Evolutionary conservation across 306 rosid species (phyloP).

Genomic region (Rosa lucieae): DNA sequence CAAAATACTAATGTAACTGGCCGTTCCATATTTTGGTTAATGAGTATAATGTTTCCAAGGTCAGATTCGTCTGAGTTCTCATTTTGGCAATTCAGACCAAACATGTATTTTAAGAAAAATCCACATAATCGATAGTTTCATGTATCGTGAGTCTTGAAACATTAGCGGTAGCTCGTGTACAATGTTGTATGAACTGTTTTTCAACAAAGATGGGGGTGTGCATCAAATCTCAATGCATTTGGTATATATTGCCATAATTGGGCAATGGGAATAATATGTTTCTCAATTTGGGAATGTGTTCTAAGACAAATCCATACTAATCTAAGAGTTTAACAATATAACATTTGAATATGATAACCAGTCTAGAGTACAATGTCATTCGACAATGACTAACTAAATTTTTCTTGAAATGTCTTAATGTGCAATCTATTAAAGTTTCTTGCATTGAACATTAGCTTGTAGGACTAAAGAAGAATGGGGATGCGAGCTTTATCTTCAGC

Average conservation of each 20-base stretch:
- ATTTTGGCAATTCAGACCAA: neutral
- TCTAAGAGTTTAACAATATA: neutral
- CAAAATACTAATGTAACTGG: neutral
- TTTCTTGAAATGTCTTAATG: neutral
- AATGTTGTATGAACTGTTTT: neutral
- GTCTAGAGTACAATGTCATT: neutral
- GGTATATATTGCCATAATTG: neutral
- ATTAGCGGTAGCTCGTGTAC: neutral
- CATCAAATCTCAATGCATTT: neutral
- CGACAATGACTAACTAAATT: neutral
- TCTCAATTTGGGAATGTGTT: neutral
- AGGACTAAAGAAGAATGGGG: constrained; percentile 50
- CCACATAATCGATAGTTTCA: neutral
- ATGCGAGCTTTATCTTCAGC: constrained; percentile 41
- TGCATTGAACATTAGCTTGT: constrained; percentile 28
- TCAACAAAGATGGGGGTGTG: neutral
- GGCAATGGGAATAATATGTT: neutral
- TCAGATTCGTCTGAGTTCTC: neutral
- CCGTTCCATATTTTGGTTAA: neutral
- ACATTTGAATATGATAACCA: neutral
- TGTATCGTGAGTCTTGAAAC: neutral
- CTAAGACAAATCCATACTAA: neutral
- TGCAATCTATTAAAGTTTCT: neutral
- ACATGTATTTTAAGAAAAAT: neutral
- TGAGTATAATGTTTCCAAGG: neutral